A percentile compares a stretch with the other conserved stretches of the same genome.
Conservation (phyloP, 2,329 filamentous ascomycete species). For the Neonectria sp. region DNA sequence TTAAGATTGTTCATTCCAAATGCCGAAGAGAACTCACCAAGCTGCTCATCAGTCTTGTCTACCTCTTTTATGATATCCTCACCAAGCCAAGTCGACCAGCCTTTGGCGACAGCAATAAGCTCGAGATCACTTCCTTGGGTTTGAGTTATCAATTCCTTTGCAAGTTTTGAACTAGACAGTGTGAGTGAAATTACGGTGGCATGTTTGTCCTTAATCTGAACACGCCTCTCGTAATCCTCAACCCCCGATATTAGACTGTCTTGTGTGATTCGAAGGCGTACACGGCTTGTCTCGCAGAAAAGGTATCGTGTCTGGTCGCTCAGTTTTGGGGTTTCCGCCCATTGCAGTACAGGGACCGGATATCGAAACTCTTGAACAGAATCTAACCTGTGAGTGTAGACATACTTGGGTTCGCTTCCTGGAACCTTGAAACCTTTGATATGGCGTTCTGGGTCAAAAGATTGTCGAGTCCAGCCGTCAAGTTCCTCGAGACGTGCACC, state of each 20-base stretch:
- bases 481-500: not conserved
- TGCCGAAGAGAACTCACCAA: not conserved
- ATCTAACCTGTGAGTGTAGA: constrained; percentile 12
- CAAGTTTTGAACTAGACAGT: not conserved
- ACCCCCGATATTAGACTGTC: not conserved
- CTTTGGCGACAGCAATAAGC: constrained; percentile 25
- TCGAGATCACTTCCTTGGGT: not conserved
- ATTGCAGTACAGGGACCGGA: constrained; percentile 17
- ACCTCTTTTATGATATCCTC: constrained; percentile 7
- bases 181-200: constrained; percentile 19
- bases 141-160: not conserved
- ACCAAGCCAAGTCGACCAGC: constrained; percentile 32
- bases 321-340: constrained; percentile 13
- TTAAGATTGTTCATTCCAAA: not conserved
- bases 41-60: not conserved
- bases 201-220: not conserved
- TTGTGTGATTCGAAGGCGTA: not conserved
- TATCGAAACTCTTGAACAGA: constrained; percentile 12
- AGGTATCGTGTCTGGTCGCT: constrained; percentile 29
- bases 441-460: not conserved
- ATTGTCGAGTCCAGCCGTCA: constrained; percentile 7
- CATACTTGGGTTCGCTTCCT: not conserved
- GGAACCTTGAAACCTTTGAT: constrained; percentile 10
- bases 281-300: constrained; percentile 20
- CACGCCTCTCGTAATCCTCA: constrained; percentile 16